These are phyloP conservation scores for Rhizopogon rudus DNA, from an alignment of 768 basidiomycete genomes.

Conservation along the genomic window DNA sequence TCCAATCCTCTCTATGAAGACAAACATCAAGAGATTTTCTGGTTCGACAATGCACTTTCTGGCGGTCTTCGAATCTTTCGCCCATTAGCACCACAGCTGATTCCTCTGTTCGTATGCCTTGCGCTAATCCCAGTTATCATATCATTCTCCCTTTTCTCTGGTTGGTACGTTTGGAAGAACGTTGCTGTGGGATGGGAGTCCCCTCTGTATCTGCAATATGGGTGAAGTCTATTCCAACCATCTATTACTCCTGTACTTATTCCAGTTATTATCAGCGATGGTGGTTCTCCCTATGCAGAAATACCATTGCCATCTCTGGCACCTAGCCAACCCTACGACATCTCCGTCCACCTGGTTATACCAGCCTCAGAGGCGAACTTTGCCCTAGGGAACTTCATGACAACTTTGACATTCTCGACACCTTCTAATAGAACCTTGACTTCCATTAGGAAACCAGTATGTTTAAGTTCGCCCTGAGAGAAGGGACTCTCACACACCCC, in stretches of 20 bases:
- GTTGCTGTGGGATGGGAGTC: constrained; percentile 68
- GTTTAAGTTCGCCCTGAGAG: constrained; percentile 20
- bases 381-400: constrained; percentile 84
- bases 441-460: constrained; percentile 59
- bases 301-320: constrained; percentile 46
- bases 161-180: constrained; percentile 70
- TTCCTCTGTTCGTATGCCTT: constrained; percentile 61
- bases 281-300: constrained; percentile 58
- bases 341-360: constrained; percentile 60
- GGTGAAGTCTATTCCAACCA: constrained; percentile 40
- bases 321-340: constrained; percentile 66
- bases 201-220: constrained; percentile 72
- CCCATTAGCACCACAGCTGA: constrained; percentile 53
- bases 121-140: constrained; percentile 59
- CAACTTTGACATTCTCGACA: constrained; percentile 54
- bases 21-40: no score
- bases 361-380: constrained; percentile 65
- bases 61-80: constrained; percentile 32
- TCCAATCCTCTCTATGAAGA: background rate
- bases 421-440: constrained; percentile 59
- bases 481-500: constrained; percentile 8
- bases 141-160: constrained; percentile 59
- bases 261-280: constrained; percentile 43
- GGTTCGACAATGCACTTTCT: constrained; percentile 1
- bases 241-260: background rate